These are phyloP conservation scores for Copromyces sp. DNA, from an alignment of 495 filamentous ascomycete genomes.

Conservation along the genomic window DNA sequence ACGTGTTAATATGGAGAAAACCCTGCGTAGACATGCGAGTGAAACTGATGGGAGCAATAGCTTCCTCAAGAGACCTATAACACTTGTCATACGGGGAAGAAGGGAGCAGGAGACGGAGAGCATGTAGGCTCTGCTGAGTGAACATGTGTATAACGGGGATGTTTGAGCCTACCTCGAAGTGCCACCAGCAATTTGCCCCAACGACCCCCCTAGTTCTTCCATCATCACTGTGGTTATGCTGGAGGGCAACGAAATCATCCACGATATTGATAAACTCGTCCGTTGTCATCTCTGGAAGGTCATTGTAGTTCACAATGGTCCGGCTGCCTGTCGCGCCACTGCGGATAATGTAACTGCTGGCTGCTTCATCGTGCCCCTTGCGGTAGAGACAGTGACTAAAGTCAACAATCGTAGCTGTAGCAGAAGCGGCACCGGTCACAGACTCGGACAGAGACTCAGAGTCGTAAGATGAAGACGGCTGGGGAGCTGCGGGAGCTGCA, in stretches of 20 bases:
- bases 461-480: neutral
- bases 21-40: neutral
- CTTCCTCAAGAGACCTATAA: neutral
- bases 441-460: conserved; percentile 10
- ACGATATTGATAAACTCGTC: conserved; percentile 39
- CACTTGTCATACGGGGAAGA: neutral
- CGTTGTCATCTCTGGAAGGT: conserved; percentile 52
- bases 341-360: conserved; percentile 63
- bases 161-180: conserved; percentile 53
- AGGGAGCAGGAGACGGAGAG: neutral
- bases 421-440: neutral
- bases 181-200: conserved; percentile 45
- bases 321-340: conserved; percentile 48
- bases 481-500: conserved; percentile 9
- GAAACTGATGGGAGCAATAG: neutral
- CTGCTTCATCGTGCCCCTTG: conserved; percentile 42
- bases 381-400: conserved; percentile 51
- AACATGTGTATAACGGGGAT: neutral
- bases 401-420: conserved; percentile 19
- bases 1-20: neutral
- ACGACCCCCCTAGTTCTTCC: conserved; percentile 16
- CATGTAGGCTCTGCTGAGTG: neutral
- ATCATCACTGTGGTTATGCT: neutral
- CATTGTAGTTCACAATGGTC: conserved; percentile 62
- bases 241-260: neutral